phyloP scores from a whole-genome alignment of 2,329 filamentous ascomycete genomes.

The Fusarium sp. region DNA sequence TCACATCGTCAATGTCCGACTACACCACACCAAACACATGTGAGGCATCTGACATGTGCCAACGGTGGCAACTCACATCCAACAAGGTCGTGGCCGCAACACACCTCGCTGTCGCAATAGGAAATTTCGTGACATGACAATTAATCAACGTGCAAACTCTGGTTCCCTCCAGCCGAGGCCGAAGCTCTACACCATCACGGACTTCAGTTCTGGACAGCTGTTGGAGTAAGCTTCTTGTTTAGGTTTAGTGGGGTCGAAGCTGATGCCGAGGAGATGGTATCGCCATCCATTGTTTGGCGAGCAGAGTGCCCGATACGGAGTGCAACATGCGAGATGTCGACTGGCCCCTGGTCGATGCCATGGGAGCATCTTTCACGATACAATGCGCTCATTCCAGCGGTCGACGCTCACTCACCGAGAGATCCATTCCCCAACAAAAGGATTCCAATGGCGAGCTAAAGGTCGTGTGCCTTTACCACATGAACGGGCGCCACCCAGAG shows the following conservation, averaged over 20 bases:
- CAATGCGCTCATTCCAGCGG: background rate
- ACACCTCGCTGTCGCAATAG: background rate
- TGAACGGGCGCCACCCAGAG: slow-evolving; percentile 2
- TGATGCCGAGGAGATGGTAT: slow-evolving; percentile 5
- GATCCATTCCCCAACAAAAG: slow-evolving; percentile 7
- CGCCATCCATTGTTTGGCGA: slow-evolving; percentile 1
- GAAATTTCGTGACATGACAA: slow-evolving; percentile 1
- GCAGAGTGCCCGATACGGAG: background rate
- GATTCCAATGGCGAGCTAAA: background rate
- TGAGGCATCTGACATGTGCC: slow-evolving; percentile 11
- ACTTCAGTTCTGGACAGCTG: background rate
- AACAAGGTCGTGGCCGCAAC: background rate
- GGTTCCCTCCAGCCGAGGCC: slow-evolving; percentile 9
- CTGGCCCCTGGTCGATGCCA: background rate
- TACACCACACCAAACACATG: slow-evolving; percentile 8
- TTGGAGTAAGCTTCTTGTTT: slow-evolving; percentile 16
- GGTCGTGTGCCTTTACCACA: slow-evolving; percentile 10
- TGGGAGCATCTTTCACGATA: background rate
- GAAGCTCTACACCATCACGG: slow-evolving; percentile 2
- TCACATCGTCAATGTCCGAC: background rate
- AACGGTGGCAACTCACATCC: slow-evolving; percentile 11
- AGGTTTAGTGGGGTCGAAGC: slow-evolving; percentile 5
- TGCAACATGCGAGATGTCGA: background rate
- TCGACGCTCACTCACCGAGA: background rate
- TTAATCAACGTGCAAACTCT: slow-evolving; percentile 1